Conservation (phyloP, 768 basidiomycete genomes). For the Cystobasidiopsis lactophilus region DNA sequence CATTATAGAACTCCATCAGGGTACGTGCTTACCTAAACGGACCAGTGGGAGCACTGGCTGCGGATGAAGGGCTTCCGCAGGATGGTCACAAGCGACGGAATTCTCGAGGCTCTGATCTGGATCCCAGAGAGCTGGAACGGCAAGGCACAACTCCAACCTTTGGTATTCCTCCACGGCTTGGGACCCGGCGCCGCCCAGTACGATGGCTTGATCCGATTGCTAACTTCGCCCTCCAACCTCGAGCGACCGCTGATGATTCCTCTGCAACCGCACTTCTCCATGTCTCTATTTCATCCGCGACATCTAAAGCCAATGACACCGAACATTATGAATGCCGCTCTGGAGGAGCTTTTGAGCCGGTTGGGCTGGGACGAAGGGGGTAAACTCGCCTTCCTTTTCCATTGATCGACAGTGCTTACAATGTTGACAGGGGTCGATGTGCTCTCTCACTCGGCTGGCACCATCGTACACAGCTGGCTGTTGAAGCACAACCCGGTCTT, state of each 20-base stretch:
- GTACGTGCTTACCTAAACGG: not conserved
- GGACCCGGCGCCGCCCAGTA: slow-evolving; percentile 46
- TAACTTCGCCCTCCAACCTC: slow-evolving; percentile 28
- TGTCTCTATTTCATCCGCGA: slow-evolving; percentile 53
- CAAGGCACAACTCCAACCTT: slow-evolving; percentile 31
- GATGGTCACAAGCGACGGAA: slow-evolving; percentile 18
- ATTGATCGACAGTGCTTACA: no score
- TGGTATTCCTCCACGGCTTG: slow-evolving; percentile 72
- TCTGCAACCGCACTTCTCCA: slow-evolving; percentile 68
- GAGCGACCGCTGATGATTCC: slow-evolving; percentile 45
- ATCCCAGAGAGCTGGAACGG: slow-evolving; percentile 46
- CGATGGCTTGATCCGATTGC: slow-evolving; percentile 29
- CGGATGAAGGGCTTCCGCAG: slow-evolving; percentile 14
- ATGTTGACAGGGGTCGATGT: no score
- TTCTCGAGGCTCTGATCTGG: slow-evolving; percentile 55
- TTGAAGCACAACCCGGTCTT: slow-evolving; percentile 53
- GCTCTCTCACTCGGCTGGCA: no score
- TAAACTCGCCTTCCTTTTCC: slow-evolving; percentile 62
- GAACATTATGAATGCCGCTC: slow-evolving; percentile 34
- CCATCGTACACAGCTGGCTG: slow-evolving; percentile 67
- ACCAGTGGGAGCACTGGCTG: not conserved
- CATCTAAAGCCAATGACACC: slow-evolving; percentile 50
- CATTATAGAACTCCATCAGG: no score
- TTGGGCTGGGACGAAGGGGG: no score
- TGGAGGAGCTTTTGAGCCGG: no score